Conservation (phyloP, 2,329 filamentous ascomycete genomes). For the Paecilomyces formosus region DNA sequence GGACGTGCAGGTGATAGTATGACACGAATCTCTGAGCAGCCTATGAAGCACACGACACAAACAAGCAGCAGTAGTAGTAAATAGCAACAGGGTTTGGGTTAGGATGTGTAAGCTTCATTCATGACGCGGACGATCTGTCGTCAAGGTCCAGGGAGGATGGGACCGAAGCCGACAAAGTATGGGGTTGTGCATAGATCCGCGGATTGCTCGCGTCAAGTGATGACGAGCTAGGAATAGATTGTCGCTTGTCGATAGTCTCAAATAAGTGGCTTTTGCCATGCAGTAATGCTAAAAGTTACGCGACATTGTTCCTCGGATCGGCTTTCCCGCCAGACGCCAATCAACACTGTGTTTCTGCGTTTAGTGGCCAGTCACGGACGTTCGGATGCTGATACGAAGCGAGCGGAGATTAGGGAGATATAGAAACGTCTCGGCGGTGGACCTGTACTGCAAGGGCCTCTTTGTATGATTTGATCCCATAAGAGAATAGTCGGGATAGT, state of each 20-base stretch:
- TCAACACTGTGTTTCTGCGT: neutral
- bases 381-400: neutral
- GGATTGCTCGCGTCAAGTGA: neutral
- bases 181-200: neutral
- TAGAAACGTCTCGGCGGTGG: neutral
- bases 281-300: neutral
- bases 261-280: neutral
- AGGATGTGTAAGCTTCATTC: neutral
- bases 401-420: slow-evolving; percentile 1
- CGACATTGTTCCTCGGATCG: neutral
- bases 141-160: neutral
- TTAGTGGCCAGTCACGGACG: neutral
- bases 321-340: neutral
- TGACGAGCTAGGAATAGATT: neutral
- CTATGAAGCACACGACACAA: neutral
- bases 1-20: neutral
- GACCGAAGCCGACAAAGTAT: neutral
- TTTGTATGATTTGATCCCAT: neutral
- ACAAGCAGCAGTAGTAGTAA: too few species aligned
- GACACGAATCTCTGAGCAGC: neutral
- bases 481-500: neutral
- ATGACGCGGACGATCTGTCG: neutral
- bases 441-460: neutral
- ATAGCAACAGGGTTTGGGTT: neutral
- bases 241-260: neutral